phyloP scores from a whole-genome alignment of 2,329 filamentous ascomycete genomes.

The Tolypocladium endophyticum region DNA sequence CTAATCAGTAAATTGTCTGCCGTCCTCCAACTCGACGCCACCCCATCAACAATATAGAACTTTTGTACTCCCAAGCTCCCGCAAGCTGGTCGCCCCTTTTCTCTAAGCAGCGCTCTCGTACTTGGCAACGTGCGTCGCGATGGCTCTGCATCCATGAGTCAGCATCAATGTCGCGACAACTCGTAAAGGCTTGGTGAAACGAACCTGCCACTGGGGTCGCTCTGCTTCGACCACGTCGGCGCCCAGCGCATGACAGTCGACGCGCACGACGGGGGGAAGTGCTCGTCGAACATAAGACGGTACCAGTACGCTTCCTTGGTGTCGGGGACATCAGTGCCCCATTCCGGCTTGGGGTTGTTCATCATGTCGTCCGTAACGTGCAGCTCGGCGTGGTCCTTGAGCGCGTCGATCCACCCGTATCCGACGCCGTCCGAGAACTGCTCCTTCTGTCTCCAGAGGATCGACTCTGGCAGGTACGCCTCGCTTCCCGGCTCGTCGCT shows the following conservation, averaged over 20 bases:
- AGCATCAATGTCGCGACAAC: slow-evolving; percentile 7
- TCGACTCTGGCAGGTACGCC: slow-evolving; percentile 90
- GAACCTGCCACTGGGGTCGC: slow-evolving; percentile 83
- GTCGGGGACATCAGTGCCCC: slow-evolving; percentile 86
- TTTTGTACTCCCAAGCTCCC: neutral
- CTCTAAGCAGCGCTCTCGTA: slow-evolving; percentile 43
- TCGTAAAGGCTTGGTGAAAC: slow-evolving; percentile 5
- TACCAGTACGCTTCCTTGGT: slow-evolving; percentile 99
- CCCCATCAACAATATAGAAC: neutral
- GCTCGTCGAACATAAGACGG: slow-evolving; percentile 96
- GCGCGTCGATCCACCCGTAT: slow-evolving; percentile 96
- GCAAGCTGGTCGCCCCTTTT: neutral
- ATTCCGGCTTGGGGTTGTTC: slow-evolving; percentile 95
- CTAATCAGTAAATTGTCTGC: neutral
- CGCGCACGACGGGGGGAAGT: slow-evolving; percentile 87
- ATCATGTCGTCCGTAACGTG: slow-evolving; percentile 95
- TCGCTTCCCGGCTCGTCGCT: slow-evolving; percentile 68
- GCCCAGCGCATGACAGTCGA: slow-evolving; percentile 94
- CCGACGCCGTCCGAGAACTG: slow-evolving; percentile 98
- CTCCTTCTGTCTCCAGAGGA: slow-evolving; percentile 98
- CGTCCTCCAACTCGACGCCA: neutral
- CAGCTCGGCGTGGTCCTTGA: slow-evolving; percentile 87
- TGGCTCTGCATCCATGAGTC: slow-evolving; percentile 44
- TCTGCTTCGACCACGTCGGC: slow-evolving; percentile 94
- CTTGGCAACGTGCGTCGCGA: slow-evolving; percentile 64